These are phyloP conservation scores for Starmerella davenportii DNA, from an alignment of 805 yeast species.

Conservation along the genomic window DNA sequence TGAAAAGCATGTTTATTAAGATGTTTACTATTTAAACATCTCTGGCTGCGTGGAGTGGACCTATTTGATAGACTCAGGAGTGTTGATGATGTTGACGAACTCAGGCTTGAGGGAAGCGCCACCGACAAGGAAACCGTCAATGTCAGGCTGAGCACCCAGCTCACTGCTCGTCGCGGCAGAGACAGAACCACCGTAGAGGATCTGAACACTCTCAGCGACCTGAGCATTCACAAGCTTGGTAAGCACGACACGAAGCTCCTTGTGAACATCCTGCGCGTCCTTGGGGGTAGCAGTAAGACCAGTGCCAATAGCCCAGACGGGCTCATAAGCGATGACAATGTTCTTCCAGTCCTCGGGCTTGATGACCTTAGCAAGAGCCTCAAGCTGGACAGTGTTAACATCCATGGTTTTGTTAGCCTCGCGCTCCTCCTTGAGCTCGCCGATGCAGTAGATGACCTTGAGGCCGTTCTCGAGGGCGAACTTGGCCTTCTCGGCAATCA, in stretches of 20 bases:
- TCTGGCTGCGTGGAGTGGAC: no score
- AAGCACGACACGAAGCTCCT: conserved; percentile 69
- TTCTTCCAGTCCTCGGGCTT: conserved; percentile 61
- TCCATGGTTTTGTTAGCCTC: conserved; percentile 70
- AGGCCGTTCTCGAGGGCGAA: conserved; percentile 82
- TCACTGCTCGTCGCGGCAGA: conserved; percentile 82
- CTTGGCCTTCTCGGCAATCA: conserved; percentile 84
- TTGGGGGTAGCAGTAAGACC: conserved; percentile 97
- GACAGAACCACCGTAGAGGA: conserved; percentile 97
- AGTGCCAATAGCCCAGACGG: conserved; percentile 99
- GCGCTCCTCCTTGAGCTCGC: conserved; percentile 94
- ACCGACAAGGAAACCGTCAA: conserved; percentile 97
- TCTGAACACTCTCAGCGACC: conserved; percentile 64
- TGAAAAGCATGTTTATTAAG: no score
- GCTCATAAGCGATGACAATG: conserved; percentile 94
- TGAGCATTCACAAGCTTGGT: conserved; percentile 55
- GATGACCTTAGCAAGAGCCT: conserved; percentile 67
- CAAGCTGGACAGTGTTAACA: conserved; percentile 75
- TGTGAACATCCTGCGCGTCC: conserved; percentile 93
- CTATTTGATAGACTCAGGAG: no score
- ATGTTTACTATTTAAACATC: no score
- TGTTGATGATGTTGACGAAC: conserved; percentile 81
- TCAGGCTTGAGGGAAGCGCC: conserved; percentile 99
- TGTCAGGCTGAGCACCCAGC: conserved; percentile 81
- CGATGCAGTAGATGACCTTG: conserved; percentile 87